These are phyloP conservation scores for Blastobotrys persicus DNA, from an alignment of 1,139 yeast species.

Conservation along the genomic window DNA sequence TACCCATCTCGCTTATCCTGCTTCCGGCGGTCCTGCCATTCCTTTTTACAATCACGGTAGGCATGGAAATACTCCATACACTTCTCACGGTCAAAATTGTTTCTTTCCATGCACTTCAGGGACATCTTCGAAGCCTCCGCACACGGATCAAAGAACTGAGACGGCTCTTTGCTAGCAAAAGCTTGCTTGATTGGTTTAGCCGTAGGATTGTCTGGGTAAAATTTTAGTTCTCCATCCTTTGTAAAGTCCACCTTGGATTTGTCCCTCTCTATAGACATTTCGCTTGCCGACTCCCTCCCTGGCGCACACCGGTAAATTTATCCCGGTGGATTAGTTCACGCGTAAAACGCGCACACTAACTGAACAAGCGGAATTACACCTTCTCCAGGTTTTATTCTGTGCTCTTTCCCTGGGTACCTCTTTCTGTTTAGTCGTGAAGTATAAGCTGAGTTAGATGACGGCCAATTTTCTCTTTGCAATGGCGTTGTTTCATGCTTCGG, in stretches of 20 bases:
- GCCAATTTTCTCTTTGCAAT: too few relatives aligned
- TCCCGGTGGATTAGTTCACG: too few relatives aligned
- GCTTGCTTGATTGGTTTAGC: slow-evolving; percentile 58
- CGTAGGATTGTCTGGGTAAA: slow-evolving; percentile 81
- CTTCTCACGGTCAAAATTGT: slow-evolving; percentile 69
- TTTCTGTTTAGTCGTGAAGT: too few relatives aligned
- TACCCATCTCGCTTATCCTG: slow-evolving; percentile 36
- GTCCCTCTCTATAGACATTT: slow-evolving; percentile 34
- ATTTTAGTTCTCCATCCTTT: slow-evolving; percentile 53
- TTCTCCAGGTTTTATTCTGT: too few relatives aligned
- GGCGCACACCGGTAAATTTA: background rate
- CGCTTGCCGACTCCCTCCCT: background rate
- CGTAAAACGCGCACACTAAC: too few relatives aligned
- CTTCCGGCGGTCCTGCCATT: slow-evolving; percentile 53
- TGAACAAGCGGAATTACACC: too few relatives aligned
- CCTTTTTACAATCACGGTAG: slow-evolving; percentile 85
- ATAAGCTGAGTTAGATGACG: too few relatives aligned
- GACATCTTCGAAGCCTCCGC: slow-evolving; percentile 87
- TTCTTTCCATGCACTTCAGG: slow-evolving; percentile 69
- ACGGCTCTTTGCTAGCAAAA: slow-evolving; percentile 67
- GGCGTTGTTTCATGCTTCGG: too few relatives aligned
- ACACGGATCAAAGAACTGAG: slow-evolving; percentile 90
- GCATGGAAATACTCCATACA: slow-evolving; percentile 90
- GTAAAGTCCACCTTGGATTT: slow-evolving; percentile 58
- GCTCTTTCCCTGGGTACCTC: too few relatives aligned